Percentiles rank a stretch among this genome's conserved stretches.
These are phyloP conservation scores for Leccinum boreale DNA, from an alignment of 768 basidiomycete species.

Conservation along the genomic window DNA sequence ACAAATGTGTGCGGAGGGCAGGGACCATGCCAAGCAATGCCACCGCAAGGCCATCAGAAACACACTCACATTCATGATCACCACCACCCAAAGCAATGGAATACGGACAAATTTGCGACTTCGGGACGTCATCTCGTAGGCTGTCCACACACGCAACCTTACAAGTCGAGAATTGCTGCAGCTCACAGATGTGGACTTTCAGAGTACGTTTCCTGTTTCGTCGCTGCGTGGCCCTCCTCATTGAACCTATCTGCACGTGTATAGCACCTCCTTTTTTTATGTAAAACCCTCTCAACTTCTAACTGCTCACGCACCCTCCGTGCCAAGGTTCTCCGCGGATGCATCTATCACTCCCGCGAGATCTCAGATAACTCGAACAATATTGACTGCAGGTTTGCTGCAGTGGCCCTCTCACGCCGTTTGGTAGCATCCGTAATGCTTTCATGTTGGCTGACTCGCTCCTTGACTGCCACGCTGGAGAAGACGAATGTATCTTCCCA, in stretches of 20 bases:
- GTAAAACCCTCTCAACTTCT: slow-evolving; percentile 44
- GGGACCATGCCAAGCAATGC: slow-evolving; percentile 38
- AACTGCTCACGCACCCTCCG: slow-evolving; percentile 53
- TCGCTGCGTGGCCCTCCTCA: neutral
- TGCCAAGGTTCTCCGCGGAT: slow-evolving; percentile 53
- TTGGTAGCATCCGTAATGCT: slow-evolving; percentile 26
- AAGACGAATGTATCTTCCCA: slow-evolving; percentile 1
- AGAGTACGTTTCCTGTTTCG: slow-evolving; percentile 37
- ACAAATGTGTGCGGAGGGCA: slow-evolving; percentile 27
- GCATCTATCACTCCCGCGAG: slow-evolving; percentile 41
- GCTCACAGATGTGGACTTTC: slow-evolving; percentile 59
- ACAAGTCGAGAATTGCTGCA: slow-evolving; percentile 59
- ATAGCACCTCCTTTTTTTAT: slow-evolving; percentile 22
- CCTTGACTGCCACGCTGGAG: slow-evolving; percentile 7
- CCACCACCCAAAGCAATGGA: no score
- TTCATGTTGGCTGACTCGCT: slow-evolving; percentile 33
- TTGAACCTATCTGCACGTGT: slow-evolving; percentile 5
- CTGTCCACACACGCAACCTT: slow-evolving; percentile 46
- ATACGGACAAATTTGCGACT: slow-evolving; percentile 48
- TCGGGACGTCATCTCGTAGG: slow-evolving; percentile 43
- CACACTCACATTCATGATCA: neutral
- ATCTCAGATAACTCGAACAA: slow-evolving; percentile 19
- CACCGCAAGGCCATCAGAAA: slow-evolving; percentile 5
- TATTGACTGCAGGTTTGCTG: slow-evolving; percentile 10
- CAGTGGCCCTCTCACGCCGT: slow-evolving; percentile 18